A percentile compares a stretch with the other conserved stretches of the same genome.
phyloP scores from a whole-genome alignment of 2,329 filamentous ascomycete species.

The Phialocephala sp. region DNA sequence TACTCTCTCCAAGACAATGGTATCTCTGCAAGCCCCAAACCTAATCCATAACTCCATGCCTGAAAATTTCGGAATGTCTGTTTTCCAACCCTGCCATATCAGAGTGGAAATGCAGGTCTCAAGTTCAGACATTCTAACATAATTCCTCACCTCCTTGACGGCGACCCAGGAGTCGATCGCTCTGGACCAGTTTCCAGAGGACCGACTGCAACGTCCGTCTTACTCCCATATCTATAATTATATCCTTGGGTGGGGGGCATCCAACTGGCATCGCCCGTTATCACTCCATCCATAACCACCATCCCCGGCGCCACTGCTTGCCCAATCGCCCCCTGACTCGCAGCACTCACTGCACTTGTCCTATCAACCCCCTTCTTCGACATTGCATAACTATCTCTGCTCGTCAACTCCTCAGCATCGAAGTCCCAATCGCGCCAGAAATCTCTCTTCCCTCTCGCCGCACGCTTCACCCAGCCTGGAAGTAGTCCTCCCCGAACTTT shows the following conservation, averaged over 20 bases:
- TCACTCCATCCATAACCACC: conserved; percentile 9
- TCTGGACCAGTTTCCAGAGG: not conserved
- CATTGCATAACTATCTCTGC: conserved; percentile 23
- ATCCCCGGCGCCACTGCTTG: not conserved
- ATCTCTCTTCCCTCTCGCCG: conserved; percentile 51
- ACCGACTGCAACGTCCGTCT: not conserved
- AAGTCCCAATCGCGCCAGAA: conserved; percentile 37
- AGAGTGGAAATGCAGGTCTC: not conserved
- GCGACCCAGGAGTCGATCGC: not conserved
- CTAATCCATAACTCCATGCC: conserved; percentile 3
- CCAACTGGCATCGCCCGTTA: not conserved
- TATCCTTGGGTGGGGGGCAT: not conserved
- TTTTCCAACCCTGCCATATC: not conserved
- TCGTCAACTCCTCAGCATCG: conserved; percentile 26
- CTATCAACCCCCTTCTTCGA: conserved; percentile 22
- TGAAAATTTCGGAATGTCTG: conserved; percentile 4
- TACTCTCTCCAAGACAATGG: not conserved
- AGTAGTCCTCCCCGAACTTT: conserved; percentile 75
- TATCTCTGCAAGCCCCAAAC: not conserved
- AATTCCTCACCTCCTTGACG: not conserved
- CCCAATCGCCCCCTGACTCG: not conserved
- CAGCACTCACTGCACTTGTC: conserved; percentile 22
- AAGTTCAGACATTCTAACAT: not conserved
- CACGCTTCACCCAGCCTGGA: conserved; percentile 73
- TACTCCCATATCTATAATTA: not conserved